A percentile compares a stretch with the other conserved stretches of the same genome.
phyloP scores from a whole-genome alignment of 257 asterid genomes.

The Thymus mandschuricus region DNA sequence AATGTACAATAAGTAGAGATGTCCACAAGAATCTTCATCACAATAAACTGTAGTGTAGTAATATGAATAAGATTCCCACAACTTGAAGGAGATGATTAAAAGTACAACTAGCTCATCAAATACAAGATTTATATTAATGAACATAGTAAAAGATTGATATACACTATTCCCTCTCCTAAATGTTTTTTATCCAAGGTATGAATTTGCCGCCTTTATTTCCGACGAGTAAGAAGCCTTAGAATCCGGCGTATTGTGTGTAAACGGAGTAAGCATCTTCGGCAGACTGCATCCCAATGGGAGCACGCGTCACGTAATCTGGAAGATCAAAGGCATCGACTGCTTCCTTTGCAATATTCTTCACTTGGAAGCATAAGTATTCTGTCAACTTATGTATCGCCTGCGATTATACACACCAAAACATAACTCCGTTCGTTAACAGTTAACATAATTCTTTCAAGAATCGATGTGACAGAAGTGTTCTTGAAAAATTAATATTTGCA shows the following conservation, averaged over 20 bases:
- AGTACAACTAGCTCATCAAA: background rate
- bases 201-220: background rate
- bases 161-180: background rate
- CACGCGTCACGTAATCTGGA: constrained; percentile 89
- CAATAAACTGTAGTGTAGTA: no score
- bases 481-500: no score
- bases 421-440: no score
- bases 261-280: constrained; percentile 70
- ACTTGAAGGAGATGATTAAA: background rate
- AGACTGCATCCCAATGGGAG: constrained; percentile 90
- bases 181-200: background rate
- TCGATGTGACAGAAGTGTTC: no score
- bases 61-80: background rate
- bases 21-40: no score
- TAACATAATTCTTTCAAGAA: no score
- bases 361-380: constrained; percentile 86
- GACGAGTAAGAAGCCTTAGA: constrained; percentile 35
- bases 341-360: constrained; percentile 77
- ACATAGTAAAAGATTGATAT: background rate
- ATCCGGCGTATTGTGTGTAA: constrained; percentile 81
- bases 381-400: constrained; percentile 98
- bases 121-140: background rate
- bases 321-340: constrained; percentile 91
- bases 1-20: no score
- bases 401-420: background rate